A percentile compares a stretch with the other conserved stretches of the same genome.
phyloP scores from a whole-genome alignment of 2,329 filamentous ascomycete species.

The Nemania serpens region DNA sequence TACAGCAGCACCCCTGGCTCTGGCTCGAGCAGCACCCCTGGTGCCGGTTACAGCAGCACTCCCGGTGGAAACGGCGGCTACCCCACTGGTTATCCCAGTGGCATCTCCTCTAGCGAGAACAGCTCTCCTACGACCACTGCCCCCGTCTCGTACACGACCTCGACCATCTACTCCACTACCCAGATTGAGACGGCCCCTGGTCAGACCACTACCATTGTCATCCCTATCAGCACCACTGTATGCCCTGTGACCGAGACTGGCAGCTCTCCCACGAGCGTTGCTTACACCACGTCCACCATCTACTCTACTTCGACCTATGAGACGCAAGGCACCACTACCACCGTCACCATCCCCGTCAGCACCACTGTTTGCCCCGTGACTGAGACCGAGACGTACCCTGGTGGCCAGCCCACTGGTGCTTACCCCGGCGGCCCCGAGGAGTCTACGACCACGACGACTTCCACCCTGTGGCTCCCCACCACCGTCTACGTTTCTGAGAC shows the following conservation, averaged over 20 bases:
- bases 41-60: conserved; percentile 3
- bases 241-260: conserved; percentile 24
- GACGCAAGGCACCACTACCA: conserved; percentile 30
- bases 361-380: conserved; percentile 34
- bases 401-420: conserved; percentile 12
- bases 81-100: conserved; percentile 11
- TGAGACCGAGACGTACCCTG: conserved; percentile 20
- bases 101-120: not conserved
- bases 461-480: conserved; percentile 20
- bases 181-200: conserved; percentile 32
- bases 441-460: conserved; percentile 28
- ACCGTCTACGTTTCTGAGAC: conserved; percentile 27
- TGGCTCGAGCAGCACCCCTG: not conserved
- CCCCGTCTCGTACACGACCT: conserved; percentile 36
- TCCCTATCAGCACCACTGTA: conserved; percentile 37
- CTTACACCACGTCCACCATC: conserved; percentile 41
- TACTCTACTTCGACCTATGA: conserved; percentile 36
- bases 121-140: conserved; percentile 13
- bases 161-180: conserved; percentile 41
- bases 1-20: not conserved
- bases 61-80: conserved; percentile 4
- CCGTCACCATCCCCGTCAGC: conserved; percentile 33
- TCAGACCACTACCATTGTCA: conserved; percentile 33
- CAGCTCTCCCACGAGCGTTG: conserved; percentile 18
- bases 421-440: conserved; percentile 18